A percentile compares a stretch with the other conserved stretches of the same genome.
Conservation (phyloP, 208 protist genomes). For the Herpetomonas samuelpessoai region DNA sequence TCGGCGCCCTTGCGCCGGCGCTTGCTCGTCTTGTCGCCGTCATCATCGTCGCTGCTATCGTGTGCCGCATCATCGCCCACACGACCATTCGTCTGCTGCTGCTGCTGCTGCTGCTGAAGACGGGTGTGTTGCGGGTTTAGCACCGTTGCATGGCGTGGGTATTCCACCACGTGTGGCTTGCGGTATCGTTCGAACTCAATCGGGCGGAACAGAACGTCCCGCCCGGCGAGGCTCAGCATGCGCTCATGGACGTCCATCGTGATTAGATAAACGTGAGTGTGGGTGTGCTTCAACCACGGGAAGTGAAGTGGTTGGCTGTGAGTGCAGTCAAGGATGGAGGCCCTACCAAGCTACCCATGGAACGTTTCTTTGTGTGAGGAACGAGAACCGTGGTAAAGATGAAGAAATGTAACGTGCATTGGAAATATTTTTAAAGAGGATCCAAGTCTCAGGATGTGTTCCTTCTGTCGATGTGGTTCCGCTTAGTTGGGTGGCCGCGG, state of each 20-base stretch:
- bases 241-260: constrained; percentile 50
- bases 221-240: constrained; percentile 47
- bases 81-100: constrained; percentile 2
- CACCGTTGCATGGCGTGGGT: constrained; percentile 85
- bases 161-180: constrained; percentile 76
- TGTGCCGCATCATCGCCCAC: constrained; percentile 2
- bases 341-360: no score
- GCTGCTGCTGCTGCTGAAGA: constrained; percentile 19
- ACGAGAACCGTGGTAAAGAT: no score
- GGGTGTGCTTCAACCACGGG: background rate
- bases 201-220: constrained; percentile 59
- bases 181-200: constrained; percentile 86
- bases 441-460: no score
- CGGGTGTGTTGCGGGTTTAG: constrained; percentile 84
- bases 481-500: no score
- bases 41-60: constrained; percentile 1
- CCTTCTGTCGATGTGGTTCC: no score
- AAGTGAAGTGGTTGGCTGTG: constrained; percentile 1
- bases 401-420: no score
- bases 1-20: constrained; percentile 5
- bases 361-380: no score
- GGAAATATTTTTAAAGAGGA: no score
- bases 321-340: no score
- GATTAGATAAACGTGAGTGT: background rate
- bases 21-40: constrained; percentile 4